Evolutionary conservation across 371 early-diverging fungal species (phyloP).

Genomic region (Encephalitozoon romaleae): DNA sequence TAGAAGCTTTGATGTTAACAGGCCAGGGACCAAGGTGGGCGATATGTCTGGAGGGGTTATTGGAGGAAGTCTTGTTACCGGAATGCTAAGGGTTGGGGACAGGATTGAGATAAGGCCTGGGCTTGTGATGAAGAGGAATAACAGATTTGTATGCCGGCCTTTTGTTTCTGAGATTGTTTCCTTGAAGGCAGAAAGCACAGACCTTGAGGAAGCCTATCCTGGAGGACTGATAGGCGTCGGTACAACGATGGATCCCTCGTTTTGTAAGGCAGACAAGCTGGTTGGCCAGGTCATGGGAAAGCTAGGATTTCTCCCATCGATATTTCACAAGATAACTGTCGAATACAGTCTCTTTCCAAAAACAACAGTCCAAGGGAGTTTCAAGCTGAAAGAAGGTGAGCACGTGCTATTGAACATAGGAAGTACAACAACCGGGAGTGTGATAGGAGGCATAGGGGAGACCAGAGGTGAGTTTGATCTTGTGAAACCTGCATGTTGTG

Average conservation of each 20-base stretch:
- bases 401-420: conserved; percentile 94
- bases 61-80: conserved; percentile 92
- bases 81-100: conserved; percentile 85
- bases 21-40: conserved; percentile 90
- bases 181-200: conserved; percentile 82
- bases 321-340: conserved; percentile 86
- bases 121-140: conserved; percentile 76
- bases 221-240: conserved; percentile 99
- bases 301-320: conserved; percentile 82
- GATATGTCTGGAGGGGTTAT: conserved; percentile 96
- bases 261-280: conserved; percentile 93
- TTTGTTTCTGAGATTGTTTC: conserved; percentile 82
- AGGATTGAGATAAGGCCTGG: conserved; percentile 98
- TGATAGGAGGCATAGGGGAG: conserved; percentile 76
- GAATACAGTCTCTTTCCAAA: conserved; percentile 89
- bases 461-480: conserved; percentile 79
- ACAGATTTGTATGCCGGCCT: conserved; percentile 75
- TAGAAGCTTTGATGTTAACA: conserved; percentile 98
- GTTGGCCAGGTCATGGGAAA: conserved; percentile 95
- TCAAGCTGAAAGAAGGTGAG: conserved; percentile 80
- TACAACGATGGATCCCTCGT: conserved; percentile 90
- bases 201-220: conserved; percentile 89
- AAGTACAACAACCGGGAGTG: conserved; percentile 89
- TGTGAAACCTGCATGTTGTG: conserved; percentile 87
- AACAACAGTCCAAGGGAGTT: conserved; percentile 77